Evolutionary conservation across 129 eudicot species (phyloP), one percentile per base, ranked within the genome.

Genomic region (Flaveria robusta): DNA sequence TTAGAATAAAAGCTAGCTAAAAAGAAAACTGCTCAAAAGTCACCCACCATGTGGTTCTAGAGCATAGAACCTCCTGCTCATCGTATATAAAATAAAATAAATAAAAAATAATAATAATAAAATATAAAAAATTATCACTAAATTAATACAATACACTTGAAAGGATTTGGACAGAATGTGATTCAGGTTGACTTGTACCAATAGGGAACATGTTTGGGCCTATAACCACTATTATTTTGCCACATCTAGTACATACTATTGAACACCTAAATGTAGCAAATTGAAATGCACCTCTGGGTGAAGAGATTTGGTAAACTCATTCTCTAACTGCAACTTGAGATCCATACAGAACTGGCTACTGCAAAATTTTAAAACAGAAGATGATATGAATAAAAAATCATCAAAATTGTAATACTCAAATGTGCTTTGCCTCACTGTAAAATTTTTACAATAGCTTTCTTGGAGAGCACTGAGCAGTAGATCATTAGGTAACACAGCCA

Each of bases 261-360:
- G 34, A 56, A 74, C 5, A 19, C 34, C 22, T 15, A 66, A 66
- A 66, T 64, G 52, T 47, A 79, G 42, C 13, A 68, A 22, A 71
- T 6, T 58, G 18, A 74, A 76, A 63, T 31, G 24, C 70, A 89
- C 97, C 99, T 94, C 97, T 7, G 83, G 77, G 71, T 89, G 96
- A 70, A 94, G 87, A 74, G 93, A 77, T 68, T 83, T 86, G 84
- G 81, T 75, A 66, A 94, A 94, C 73, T 94, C 99, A 80, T 94
- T 81, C 82, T 94, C 90, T 60, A 94, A 78, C 73, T 89, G 93
- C 18, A 83, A 84, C 71, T 86, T 89, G 74, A 94, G 88, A 72
- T 94, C 97, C 58, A 7, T 52, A 82, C 81, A 86, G 73, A 89
- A 94, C 74, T 89, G 99, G 83, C 88, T 83, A 84, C 99, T 94